phyloP scores from a whole-genome alignment of 305 asterid species.

The Solanum hybrid region DNA sequence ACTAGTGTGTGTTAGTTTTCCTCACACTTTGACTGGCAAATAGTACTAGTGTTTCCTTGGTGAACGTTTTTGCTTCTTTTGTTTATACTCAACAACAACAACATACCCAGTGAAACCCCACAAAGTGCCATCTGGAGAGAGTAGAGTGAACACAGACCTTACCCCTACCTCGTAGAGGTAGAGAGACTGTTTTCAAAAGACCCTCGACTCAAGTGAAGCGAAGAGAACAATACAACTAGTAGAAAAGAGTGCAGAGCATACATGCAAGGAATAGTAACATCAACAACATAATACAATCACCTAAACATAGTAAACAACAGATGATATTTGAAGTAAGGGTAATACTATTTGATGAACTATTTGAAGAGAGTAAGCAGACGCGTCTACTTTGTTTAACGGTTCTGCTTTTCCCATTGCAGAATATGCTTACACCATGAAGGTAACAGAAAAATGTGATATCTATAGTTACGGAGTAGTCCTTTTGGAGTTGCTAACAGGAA shows the following conservation, averaged over 20 bases:
- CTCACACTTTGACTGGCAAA: background rate
- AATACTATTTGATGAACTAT: background rate
- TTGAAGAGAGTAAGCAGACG: background rate
- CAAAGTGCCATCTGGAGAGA: background rate
- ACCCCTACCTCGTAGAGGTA: background rate
- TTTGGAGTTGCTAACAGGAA: conserved; percentile 6
- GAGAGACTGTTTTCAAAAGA: background rate
- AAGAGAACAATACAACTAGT: background rate
- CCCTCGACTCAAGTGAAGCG: background rate
- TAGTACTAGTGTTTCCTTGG: background rate
- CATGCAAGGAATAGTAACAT: background rate
- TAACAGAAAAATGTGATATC: conserved; percentile 9
- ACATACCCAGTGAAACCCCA: background rate
- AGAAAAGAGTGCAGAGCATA: background rate
- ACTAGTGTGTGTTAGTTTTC: background rate
- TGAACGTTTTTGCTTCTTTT: background rate
- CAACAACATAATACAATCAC: background rate
- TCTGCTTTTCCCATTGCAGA: conserved; percentile 1
- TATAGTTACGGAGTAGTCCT: conserved; percentile 13
- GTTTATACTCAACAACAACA: background rate
- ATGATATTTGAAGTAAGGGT: background rate
- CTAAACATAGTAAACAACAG: background rate
- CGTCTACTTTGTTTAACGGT: background rate
- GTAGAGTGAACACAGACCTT: background rate
- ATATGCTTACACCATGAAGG: conserved; percentile 10